Base-by-base conservation (phyloP, 768 basidiomycete species). In the Suillus occidentalis region DNA sequence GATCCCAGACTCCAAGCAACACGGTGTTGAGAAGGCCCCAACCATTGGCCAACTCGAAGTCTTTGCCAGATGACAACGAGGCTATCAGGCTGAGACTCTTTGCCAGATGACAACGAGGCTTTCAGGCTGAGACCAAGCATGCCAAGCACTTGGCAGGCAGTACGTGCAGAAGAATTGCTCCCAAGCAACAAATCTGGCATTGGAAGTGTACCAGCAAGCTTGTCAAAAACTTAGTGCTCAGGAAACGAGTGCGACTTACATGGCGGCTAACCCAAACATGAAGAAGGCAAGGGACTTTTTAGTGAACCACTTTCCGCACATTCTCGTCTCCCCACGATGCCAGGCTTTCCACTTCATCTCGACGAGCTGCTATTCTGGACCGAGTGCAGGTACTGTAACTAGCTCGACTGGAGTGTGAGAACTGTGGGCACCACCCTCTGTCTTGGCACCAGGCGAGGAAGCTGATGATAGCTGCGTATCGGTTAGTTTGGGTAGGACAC, bases 361-460 rank as follows among this genome's bases (percentile, higher is more conserved):
- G 25, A 84, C 79, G 58, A 87, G 87, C 31, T 84, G 84, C 95
- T 95, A 98, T 78, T 98, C 95, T 0, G 95, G 80, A 22, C 95
- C 95, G 4, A 98, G 82, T 2, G 92, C 92, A 3, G 95, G 95
- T 0, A 97, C 94, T 1, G 95, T 97, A 52, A 97, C 90, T 75
- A 96, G 82, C 76, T 98, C 95, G 28, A 95, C 91, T 4, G 85
- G 87, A 12, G 81, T 80, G 5, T 70, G 63, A 20, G 76, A 60
- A 50, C 68, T 71, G 53, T 73, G 72, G 14, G 72, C 71, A 57
- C 81, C 81, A 13, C 71, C 80, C 36, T 83, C 84, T 37, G 66
- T 62, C 67, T 78, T 82, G 63, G 72, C 75, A 52, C 74, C 25
- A 67, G 49, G 14, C 18, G 78, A 14, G 77, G 78, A 45, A 85